Base-by-base conservation (phyloP, 768 basidiomycete species). In the Pleurotus tuoliensis region DNA sequence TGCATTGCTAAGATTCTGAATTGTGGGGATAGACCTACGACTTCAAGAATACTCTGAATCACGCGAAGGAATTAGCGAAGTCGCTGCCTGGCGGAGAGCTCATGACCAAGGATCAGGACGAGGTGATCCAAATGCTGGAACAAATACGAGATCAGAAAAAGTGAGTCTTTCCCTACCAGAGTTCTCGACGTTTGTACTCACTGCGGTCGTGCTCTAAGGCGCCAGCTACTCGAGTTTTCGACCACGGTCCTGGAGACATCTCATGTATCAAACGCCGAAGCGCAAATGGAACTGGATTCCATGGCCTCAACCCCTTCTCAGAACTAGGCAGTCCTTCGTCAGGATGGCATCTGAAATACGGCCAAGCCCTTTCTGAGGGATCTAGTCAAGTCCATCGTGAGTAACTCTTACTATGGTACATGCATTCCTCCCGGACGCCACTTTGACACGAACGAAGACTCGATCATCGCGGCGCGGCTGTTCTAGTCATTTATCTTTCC, bases 41-140 rank as follows among this genome's bases (percentile, higher is more conserved):
- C 27, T 86, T 89, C 69, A 87, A 83, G 61, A 82, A 72, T 55
- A 66, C 78, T 8, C 63, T 91, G 43, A 67, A 66, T 20, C 78
- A 80, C 45, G 89, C 88, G 0, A 87, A 81, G 63, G 81, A 86
- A 7, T 69, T 82, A 44, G 84, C 87, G 0, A 63, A 62, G 7
- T 69, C 72, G 46, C 72, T 92, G 5, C 86, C 88, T 0, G 90
- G 90, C 2, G 90, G 90, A 6, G 90, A 92, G 64, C 72, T 91
- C 55, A 70, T 76, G 46, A 76, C 83, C 40, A 74, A 81, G 40
- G 87, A 90, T 50, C 90, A 92, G 62, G 82, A 86, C 59, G 81
- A 87, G 46, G 77, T 91, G 4, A 85, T 91, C 46, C 67, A 70
- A 34, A 86, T 90, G 83, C 72, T 92, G 9, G 82, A 86, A 63